Evolutionary conservation across 1,284 basidiomycete species (phyloP).

Genomic region (Trichosporon inkin): DNA sequence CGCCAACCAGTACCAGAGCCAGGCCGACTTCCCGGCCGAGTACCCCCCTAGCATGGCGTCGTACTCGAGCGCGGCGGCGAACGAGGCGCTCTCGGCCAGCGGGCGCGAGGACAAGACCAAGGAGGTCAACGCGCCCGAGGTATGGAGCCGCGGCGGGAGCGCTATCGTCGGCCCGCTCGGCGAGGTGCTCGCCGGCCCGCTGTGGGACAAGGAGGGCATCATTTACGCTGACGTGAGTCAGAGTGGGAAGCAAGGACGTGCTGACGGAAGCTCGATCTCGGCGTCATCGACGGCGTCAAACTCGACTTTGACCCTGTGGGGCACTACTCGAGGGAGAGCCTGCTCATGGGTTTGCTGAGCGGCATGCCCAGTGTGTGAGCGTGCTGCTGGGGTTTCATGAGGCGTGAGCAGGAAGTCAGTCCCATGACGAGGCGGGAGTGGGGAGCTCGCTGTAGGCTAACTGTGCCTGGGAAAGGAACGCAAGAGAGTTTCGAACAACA

Average conservation of each 20-base stretch:
- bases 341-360: constrained; percentile 29
- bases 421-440: background rate
- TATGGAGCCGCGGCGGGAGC: constrained; percentile 57
- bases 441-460: background rate
- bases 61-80: constrained; percentile 9
- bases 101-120: background rate
- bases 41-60: constrained; percentile 27
- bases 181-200: constrained; percentile 63
- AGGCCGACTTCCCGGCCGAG: constrained; percentile 29
- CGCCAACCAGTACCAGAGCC: constrained; percentile 34
- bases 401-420: background rate
- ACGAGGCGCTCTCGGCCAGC: constrained; percentile 11
- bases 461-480: background rate
- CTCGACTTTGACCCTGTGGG: constrained; percentile 68
- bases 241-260: background rate
- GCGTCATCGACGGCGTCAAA: constrained; percentile 62
- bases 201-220: constrained; percentile 60
- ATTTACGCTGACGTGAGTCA: constrained; percentile 56
- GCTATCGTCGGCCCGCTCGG: constrained; percentile 66
- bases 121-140: constrained; percentile 14
- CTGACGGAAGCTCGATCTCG: constrained; percentile 56
- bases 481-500: background rate
- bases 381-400: too few species aligned
- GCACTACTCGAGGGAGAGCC: constrained; percentile 63
- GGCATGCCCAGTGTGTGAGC: background rate